Evolutionary conservation across 139 green algal genomes (phyloP).

Genomic region (Coelastrella sp.): DNA sequence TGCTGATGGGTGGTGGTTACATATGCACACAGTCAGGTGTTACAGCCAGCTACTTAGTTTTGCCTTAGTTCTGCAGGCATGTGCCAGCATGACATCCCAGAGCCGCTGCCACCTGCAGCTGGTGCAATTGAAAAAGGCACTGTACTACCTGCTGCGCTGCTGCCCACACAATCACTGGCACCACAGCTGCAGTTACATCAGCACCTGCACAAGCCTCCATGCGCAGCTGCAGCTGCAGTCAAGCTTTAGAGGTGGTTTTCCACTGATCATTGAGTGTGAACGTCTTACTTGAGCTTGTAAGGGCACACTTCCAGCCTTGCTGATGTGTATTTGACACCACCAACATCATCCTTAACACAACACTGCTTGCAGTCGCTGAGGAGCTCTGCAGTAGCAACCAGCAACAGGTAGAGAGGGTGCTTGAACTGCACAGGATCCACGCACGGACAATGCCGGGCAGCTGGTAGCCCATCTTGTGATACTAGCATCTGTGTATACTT

Average conservation of each 20-base stretch:
- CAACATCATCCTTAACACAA: constrained; percentile 21
- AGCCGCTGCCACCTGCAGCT: too few relatives aligned
- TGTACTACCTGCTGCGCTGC: too few relatives aligned
- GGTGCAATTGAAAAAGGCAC: too few relatives aligned
- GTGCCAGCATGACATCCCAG: too few relatives aligned
- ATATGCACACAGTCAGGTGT: too few relatives aligned
- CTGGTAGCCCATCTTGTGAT: not conserved
- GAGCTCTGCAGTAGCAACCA: constrained; percentile 1
- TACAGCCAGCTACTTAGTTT: too few relatives aligned
- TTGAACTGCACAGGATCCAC: not conserved
- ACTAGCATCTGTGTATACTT: not conserved
- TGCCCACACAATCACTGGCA: too few relatives aligned
- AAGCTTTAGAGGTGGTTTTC: not conserved
- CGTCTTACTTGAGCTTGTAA: constrained; percentile 35
- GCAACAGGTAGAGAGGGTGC: not conserved
- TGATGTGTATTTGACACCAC: constrained; percentile 14
- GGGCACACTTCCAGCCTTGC: constrained; percentile 37
- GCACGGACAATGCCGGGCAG: not conserved
- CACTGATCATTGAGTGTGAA: not conserved
- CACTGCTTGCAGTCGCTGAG: constrained; percentile 40
- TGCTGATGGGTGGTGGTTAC: too few relatives aligned
- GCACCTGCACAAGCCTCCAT: too few relatives aligned
- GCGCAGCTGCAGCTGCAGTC: too few relatives aligned
- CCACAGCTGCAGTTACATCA: too few relatives aligned
- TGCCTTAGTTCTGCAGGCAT: too few relatives aligned